A percentile compares a stretch with the other conserved stretches of the same genome.
phyloP scores from a whole-genome alignment of 441 rosid species.

The Capsella rubella region DNA sequence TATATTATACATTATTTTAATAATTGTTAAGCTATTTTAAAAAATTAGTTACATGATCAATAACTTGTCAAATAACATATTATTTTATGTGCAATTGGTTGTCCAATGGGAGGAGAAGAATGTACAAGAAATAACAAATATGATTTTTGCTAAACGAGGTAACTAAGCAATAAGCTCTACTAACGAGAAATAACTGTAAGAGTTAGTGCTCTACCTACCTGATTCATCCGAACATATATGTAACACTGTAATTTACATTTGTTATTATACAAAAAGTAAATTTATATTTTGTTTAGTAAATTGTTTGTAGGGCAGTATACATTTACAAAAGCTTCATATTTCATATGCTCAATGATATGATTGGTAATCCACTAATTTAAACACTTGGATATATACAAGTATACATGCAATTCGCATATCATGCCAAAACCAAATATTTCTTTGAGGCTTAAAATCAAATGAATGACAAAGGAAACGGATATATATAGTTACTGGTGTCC shows the following conservation, averaged over 20 bases:
- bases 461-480: constrained; percentile 1
- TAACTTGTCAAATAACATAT: neutral
- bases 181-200: too few species aligned
- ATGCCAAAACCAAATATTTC: constrained; percentile 4
- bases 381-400: constrained; percentile 20
- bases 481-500: constrained; percentile 22
- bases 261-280: neutral
- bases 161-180: too few species aligned
- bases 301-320: neutral
- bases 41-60: neutral
- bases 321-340: constrained; percentile 10
- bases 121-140: too few species aligned
- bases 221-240: too few species aligned
- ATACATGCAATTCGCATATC: constrained; percentile 11
- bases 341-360: constrained; percentile 9
- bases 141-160: too few species aligned
- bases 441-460: constrained; percentile 8
- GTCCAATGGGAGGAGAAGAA: too few species aligned
- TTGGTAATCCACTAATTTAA: neutral
- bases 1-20: neutral
- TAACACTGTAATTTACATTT: too few species aligned
- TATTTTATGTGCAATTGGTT: neutral
- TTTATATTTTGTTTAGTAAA: neutral
- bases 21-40: neutral
- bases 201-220: too few species aligned